Base-by-base conservation (phyloP, 805 yeast genomes). In the Ogataea sp. region DNA sequence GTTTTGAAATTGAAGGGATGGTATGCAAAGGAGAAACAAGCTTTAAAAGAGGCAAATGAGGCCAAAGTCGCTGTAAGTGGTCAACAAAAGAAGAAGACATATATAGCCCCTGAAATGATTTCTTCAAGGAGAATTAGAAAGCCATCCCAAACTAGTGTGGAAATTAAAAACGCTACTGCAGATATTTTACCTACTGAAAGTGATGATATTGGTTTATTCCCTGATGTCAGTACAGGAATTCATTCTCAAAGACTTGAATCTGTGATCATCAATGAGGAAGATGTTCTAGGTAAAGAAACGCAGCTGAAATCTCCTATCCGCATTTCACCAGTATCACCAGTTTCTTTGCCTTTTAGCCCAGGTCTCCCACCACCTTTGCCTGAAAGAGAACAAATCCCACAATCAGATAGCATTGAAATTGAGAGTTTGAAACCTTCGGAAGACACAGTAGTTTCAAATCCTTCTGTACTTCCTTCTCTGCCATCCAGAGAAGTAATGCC, bases 101-200 rank as follows among this genome's bases (percentile, higher is more conserved):
- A 58, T 39, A 44, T 43, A 2, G 73, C 80, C 0, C 85, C 85
- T 0, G 84, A 79, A 51, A 80, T 80, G 86, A 80, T 80, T n/a
- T 65, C 73, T 32, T 75, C 66, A 21, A 62, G 84, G 52, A 64
- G 83, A 36, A 27, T 30, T 11, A 26, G 36, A 24, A n/a, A 32
- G 39, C 26, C 36, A 4, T 23, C 36, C 13, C 7, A 13, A 3
- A 15, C 20, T n/a, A 33, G 21, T 23, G 8, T 31, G 17, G 33
- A 20, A 18, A 17, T 31, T n/a, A n/a, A n/a, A 6, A 21, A 16
- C 16, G 4, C 23, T 4, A 4, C 21, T 15, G 9, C 27, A 4
- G 11, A 15, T 32, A 20, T 8, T 7, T 7, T n/a, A 20, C 7
- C 6, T 15, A n/a, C n/a, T 20, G n/a, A 13, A 11, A 32, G 14